These are phyloP conservation scores for Neospora caninum DNA, from an alignment of 169 alveolate species.

Conservation along the genomic window DNA sequence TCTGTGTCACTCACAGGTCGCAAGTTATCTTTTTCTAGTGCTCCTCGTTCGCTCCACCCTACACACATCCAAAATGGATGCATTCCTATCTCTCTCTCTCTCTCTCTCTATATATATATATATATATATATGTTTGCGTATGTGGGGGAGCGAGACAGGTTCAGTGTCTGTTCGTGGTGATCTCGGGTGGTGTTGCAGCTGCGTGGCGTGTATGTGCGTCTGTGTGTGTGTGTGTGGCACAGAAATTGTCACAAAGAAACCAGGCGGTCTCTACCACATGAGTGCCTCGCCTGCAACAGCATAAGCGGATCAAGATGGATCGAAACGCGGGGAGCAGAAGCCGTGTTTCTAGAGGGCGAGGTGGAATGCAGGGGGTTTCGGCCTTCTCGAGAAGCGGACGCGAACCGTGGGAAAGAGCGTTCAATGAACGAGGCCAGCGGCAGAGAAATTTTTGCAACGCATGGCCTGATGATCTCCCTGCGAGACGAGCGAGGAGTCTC, in stretches of 20 bases:
- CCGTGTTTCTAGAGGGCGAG: background rate
- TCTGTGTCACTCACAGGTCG: background rate
- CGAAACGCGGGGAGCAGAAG: background rate
- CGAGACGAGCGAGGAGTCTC: too few species aligned
- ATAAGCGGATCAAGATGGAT: background rate
- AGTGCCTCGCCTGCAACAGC: constrained; percentile 28
- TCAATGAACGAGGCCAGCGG: too few species aligned
- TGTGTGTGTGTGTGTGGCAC: background rate
- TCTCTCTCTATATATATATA: background rate
- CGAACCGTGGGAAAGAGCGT: too few species aligned
- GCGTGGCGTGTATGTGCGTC: background rate
- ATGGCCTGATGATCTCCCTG: too few species aligned
- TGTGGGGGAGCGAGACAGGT: background rate
- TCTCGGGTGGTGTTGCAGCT: background rate
- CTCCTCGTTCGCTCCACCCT: background rate
- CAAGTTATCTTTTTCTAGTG: background rate
- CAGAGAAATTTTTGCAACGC: too few species aligned
- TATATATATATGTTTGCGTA: background rate
- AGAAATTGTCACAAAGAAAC: background rate
- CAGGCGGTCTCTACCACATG: constrained; percentile 37
- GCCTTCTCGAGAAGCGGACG: background rate
- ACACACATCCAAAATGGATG: background rate
- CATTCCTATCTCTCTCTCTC: background rate
- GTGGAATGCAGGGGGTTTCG: background rate
- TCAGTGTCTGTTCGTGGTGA: background rate